A percentile compares a stretch with the other conserved stretches of the same genome.
phyloP scores from a whole-genome alignment of 805 yeast genomes.

The Sugiyamaella chiloensis region DNA sequence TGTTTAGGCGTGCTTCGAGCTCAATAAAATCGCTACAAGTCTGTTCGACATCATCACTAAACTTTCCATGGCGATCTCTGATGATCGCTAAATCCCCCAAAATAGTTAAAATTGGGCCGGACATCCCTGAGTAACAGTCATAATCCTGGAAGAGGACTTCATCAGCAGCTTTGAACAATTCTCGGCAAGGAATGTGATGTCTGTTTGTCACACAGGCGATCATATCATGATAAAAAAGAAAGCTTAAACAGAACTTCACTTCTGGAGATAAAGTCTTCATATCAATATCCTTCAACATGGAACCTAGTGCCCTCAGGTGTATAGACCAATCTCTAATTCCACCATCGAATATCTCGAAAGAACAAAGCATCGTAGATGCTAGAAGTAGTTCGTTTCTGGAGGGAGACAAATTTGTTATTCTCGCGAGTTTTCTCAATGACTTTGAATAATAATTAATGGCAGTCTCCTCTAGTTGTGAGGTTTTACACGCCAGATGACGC shows the following conservation, averaged over 20 bases:
- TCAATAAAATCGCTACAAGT: neutral
- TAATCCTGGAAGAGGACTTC: neutral
- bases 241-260: slow-evolving; percentile 4
- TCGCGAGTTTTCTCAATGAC: neutral
- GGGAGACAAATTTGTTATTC: too few relatives aligned
- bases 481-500: slow-evolving; percentile 1
- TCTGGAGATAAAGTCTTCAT: neutral
- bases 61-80: neutral
- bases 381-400: slow-evolving; percentile 4
- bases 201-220: slow-evolving; percentile 3
- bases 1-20: neutral
- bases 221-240: slow-evolving; percentile 7
- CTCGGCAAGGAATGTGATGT: slow-evolving; percentile 3
- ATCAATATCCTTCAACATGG: neutral
- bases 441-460: slow-evolving; percentile 7
- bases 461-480: neutral
- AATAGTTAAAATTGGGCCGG: neutral
- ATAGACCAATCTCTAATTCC: slow-evolving; percentile 5
- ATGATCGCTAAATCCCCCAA: slow-evolving; percentile 6
- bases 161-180: neutral
- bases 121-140: slow-evolving; percentile 7
- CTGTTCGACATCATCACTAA: neutral
- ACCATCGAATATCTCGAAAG: slow-evolving; percentile 12
- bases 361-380: slow-evolving; percentile 6
- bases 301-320: slow-evolving; percentile 2